Conservation (phyloP, 768 basidiomycete species). For the Hypholoma fasciculare region DNA sequence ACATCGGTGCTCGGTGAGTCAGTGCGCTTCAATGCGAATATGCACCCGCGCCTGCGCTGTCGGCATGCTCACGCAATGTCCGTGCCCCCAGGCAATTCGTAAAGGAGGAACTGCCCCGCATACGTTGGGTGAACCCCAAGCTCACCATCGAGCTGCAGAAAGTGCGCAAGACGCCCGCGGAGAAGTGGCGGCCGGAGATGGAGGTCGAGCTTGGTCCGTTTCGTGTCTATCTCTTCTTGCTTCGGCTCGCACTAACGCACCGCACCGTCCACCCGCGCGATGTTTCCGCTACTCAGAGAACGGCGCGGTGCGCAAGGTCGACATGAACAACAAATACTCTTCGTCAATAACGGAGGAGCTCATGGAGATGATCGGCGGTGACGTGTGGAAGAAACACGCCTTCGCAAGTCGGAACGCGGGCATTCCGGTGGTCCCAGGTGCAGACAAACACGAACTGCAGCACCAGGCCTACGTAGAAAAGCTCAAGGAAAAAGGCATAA, state of each 20-base stretch:
- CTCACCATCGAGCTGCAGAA: conserved; percentile 61
- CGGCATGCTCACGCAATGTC: not conserved
- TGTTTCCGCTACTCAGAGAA: conserved; percentile 35
- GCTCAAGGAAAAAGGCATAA: conserved; percentile 7
- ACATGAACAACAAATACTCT: conserved; percentile 70
- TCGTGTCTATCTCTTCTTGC: not conserved
- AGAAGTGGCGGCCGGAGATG: conserved; percentile 62
- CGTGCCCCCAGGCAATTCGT: conserved; percentile 63
- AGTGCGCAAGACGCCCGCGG: conserved; percentile 50
- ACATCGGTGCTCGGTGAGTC: conserved; percentile 72
- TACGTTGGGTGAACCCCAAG: conserved; percentile 74
- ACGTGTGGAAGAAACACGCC: conserved; percentile 59
- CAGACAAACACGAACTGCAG: conserved; percentile 17
- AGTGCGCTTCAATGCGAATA: not conserved
- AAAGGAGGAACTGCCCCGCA: conserved; percentile 75
- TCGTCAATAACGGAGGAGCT: conserved; percentile 66
- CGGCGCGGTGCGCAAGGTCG: conserved; percentile 46
- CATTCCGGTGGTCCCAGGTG: conserved; percentile 48
- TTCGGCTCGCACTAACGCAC: not conserved
- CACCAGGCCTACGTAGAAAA: conserved; percentile 22
- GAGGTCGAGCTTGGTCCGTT: conserved; percentile 64
- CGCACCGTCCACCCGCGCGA: not conserved
- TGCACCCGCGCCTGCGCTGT: not conserved
- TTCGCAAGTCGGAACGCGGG: conserved; percentile 44
- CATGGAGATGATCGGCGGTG: conserved; percentile 65